phyloP scores from a whole-genome alignment of 2,329 filamentous ascomycete species.

The Colletotrichum magnum region DNA sequence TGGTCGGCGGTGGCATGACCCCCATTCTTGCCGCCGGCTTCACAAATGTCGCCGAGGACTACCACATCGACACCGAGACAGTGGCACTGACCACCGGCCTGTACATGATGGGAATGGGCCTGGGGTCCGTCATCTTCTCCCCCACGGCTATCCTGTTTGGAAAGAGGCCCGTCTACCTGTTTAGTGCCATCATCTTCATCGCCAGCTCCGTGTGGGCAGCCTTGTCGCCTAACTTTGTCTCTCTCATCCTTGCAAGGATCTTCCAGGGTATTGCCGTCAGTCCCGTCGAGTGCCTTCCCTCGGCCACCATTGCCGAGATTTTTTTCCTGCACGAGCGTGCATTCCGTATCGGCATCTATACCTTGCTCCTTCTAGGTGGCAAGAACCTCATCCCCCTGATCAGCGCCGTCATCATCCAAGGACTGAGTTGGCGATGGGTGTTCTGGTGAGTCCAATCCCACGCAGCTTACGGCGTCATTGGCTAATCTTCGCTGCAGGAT shows the following conservation, averaged over 20 bases:
- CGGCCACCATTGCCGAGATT: constrained; percentile 94
- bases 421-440: constrained; percentile 88
- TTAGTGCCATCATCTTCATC: constrained; percentile 83
- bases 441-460: constrained; percentile 74
- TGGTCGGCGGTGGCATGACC: constrained; percentile 94
- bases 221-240: constrained; percentile 83
- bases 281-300: constrained; percentile 92
- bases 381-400: constrained; percentile 93
- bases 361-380: constrained; percentile 86
- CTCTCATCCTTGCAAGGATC: constrained; percentile 84
- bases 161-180: constrained; percentile 91
- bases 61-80: constrained; percentile 75
- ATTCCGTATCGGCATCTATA: constrained; percentile 94
- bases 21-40: constrained; percentile 93
- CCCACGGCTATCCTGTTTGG: constrained; percentile 93
- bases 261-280: constrained; percentile 91
- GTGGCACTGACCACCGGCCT: constrained; percentile 91
- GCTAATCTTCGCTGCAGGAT: constrained; percentile 69
- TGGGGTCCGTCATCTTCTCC: constrained; percentile 87
- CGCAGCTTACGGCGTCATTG: no score
- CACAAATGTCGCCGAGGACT: constrained; percentile 78
- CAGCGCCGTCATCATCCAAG: constrained; percentile 86
- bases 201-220: constrained; percentile 87
- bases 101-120: constrained; percentile 93
- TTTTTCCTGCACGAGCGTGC: constrained; percentile 96